These are phyloP conservation scores for Corymbia maculata DNA, from an alignment of 345 rosid genomes.

Conservation along the genomic window DNA sequence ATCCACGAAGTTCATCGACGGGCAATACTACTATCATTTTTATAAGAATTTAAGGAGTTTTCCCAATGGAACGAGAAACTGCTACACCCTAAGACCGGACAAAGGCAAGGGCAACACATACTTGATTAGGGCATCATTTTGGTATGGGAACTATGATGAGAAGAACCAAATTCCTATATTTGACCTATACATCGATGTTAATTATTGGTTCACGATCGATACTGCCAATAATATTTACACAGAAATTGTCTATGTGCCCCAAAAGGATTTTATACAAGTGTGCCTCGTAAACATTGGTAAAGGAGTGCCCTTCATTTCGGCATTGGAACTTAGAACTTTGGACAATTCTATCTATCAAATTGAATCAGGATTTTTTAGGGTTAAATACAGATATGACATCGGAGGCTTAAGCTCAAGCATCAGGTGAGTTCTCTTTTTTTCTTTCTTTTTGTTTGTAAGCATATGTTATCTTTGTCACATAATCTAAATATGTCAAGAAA, in stretches of 20 bases:
- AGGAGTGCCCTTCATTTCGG: conserved; percentile 4
- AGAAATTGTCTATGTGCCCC: conserved; percentile 29
- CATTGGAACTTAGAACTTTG: conserved; percentile 22
- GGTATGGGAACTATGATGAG: conserved; percentile 45
- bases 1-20: neutral
- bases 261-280: conserved; percentile 6
- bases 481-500: no score
- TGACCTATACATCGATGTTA: conserved; percentile 34
- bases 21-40: no score
- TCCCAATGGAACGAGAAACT: conserved; percentile 18
- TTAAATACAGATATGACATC: neutral
- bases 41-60: conserved; percentile 4
- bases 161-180: conserved; percentile 12
- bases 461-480: no score
- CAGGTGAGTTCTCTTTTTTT: no score
- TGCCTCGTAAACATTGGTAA: conserved; percentile 40
- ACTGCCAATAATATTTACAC: neutral
- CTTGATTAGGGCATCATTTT: conserved; percentile 35
- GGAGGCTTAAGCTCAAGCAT: neutral
- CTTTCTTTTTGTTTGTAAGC: no score
- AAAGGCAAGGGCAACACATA: conserved; percentile 7
- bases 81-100: conserved; percentile 5
- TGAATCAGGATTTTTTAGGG: neutral
- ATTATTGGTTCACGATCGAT: conserved; percentile 23
- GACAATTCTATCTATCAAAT: neutral